These are phyloP conservation scores for Hymenoscyphus scutula DNA, from an alignment of 2,329 filamentous ascomycete genomes.

Conservation along the genomic window DNA sequence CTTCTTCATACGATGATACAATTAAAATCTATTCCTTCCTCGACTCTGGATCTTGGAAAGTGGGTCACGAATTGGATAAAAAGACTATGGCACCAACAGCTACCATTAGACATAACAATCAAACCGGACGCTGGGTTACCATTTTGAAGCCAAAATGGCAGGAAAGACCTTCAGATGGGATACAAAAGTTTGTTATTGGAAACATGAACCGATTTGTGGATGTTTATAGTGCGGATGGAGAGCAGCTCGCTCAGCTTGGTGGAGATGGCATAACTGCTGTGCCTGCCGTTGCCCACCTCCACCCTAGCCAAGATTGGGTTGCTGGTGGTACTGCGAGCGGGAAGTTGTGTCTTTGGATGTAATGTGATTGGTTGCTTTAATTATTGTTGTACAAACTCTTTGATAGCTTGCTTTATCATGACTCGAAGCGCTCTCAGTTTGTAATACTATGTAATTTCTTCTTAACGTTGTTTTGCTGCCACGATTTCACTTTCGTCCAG, in stretches of 20 bases:
- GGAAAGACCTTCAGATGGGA: constrained; percentile 68
- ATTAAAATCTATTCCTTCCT: constrained; percentile 87
- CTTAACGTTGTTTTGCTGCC: neutral
- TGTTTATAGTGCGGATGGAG: constrained; percentile 76
- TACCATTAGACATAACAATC: constrained; percentile 83
- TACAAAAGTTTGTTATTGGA: constrained; percentile 86
- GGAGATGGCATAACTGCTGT: constrained; percentile 93
- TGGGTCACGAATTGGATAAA: constrained; percentile 55
- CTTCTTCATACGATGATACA: constrained; percentile 90
- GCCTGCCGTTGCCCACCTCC: constrained; percentile 87
- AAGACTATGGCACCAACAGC: constrained; percentile 66
- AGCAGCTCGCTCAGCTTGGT: constrained; percentile 83
- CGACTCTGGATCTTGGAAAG: constrained; percentile 56
- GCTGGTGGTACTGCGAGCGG: constrained; percentile 88
- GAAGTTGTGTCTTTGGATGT: constrained; percentile 91
- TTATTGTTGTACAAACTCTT: neutral
- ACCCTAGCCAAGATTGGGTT: constrained; percentile 86
- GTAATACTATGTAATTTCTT: neutral
- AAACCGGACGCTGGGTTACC: constrained; percentile 92
- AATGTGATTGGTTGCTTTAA: neutral
- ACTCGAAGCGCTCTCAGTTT: neutral
- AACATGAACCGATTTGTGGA: constrained; percentile 99
- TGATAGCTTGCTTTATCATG: neutral
- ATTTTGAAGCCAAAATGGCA: constrained; percentile 88
- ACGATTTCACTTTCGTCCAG: neutral